These are phyloP conservation scores for Gymnopilus junonius DNA, from an alignment of 768 basidiomycete species.

Conservation along the genomic window DNA sequence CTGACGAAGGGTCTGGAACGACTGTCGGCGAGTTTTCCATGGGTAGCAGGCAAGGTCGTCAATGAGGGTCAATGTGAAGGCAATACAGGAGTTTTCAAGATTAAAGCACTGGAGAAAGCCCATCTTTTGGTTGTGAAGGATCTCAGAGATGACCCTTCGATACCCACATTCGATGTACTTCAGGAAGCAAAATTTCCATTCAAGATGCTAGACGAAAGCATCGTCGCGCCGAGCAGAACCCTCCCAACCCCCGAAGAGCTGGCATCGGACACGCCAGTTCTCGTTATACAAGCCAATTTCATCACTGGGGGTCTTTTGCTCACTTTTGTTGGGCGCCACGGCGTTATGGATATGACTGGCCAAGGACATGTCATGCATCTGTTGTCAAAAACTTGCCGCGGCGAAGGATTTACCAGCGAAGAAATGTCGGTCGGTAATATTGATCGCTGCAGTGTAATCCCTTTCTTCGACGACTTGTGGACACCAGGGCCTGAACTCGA, in stretches of 20 bases:
- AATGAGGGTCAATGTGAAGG: conserved; percentile 16
- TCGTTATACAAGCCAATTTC: conserved; percentile 30
- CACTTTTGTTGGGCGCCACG: conserved; percentile 28
- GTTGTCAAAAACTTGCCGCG: conserved; percentile 27
- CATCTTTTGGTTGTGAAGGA: conserved; percentile 30
- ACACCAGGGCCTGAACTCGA: conserved; percentile 4
- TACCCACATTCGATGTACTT: conserved; percentile 27
- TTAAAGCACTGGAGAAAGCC: conserved; percentile 14
- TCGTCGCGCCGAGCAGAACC: conserved; percentile 27
- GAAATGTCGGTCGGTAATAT: conserved; percentile 25
- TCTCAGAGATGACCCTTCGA: conserved; percentile 18
- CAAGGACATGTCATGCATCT: conserved; percentile 28
- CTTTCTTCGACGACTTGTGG: conserved; percentile 18
- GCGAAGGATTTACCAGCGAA: conserved; percentile 22
- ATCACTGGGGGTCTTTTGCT: conserved; percentile 28
- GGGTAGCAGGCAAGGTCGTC: conserved; percentile 31
- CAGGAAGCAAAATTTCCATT: conserved; percentile 26
- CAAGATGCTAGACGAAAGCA: conserved; percentile 27
- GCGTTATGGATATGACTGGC: conserved; percentile 32
- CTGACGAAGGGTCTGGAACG: conserved; percentile 28
- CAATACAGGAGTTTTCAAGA: conserved; percentile 21
- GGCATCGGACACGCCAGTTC: conserved; percentile 20
- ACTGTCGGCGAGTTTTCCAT: conserved; percentile 27
- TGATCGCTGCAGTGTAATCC: conserved; percentile 18
- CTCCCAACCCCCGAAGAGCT: conserved; percentile 21